Base-by-base conservation (phyloP, 129 eudicot species). In the Pulicaria dysenterica region DNA sequence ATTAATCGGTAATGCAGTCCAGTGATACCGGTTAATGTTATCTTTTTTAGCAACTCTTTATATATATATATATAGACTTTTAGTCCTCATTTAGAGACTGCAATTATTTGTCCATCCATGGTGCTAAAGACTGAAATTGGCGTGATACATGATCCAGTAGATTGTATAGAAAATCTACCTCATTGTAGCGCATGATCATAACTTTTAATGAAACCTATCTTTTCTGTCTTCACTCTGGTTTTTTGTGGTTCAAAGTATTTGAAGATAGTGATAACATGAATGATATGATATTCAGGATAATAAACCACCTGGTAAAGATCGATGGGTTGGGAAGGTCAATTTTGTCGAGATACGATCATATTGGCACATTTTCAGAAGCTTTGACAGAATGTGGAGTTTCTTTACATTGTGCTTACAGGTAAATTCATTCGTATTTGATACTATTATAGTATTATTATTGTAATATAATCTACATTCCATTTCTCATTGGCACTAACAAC, bases 361-460 rank as follows among this genome's bases (percentile, higher is more conserved):
- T 77, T 91, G 88, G 92, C 95, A 91, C 71, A 73, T 91, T 45
- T 83, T 88, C 67, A 83, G 96, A 76, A 90, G 96, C 86, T 90
- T 90, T 86, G 31, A 24, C 31, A 24, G 31, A 24, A 24, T 14
- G 31, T 51, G 57, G 57, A 51, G 38, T 11, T 69, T 85, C 79
- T 85, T 90, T 51, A 90, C 87, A 74, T 57, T 91, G 80, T 84
- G 92, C 78, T 74, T 91, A 76, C 97, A 91, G 96, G 97, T 83
- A 63, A 60, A 42, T 60, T 50, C 69, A 58, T 3, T 3, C 43
- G 13, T 42, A 2, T 17, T 7, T 91, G 74, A 94, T 85, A 94
- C 95, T 79, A 58, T 9, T 64, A 94, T 85, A 94, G 91, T 79
- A 58, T 9, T 64, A 19, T 14, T 24, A 43, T 15, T 47, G 31